Conservation (phyloP, 306 rosid species). For the Pueraria montana region DNA sequence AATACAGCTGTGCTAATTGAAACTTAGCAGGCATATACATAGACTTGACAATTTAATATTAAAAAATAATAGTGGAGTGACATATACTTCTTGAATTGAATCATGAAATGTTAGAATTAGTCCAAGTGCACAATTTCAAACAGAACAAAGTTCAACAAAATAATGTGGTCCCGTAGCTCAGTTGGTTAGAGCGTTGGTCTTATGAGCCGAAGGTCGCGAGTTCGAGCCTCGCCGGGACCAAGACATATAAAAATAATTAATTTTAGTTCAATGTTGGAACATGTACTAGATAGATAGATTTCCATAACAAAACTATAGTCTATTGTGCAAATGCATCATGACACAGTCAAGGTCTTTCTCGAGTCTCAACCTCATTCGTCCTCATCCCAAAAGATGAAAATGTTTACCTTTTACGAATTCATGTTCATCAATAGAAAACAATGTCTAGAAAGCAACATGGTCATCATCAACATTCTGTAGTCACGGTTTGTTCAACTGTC, state of each 20-base stretch:
- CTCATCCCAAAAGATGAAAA: constrained; percentile 8
- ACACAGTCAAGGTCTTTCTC: not conserved
- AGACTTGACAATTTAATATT: not conserved
- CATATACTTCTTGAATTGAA: not conserved
- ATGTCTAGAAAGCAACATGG: constrained; percentile 29
- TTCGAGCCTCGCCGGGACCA: constrained; percentile 40
- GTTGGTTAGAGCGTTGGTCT: constrained; percentile 50
- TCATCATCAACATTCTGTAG: constrained; percentile 42
- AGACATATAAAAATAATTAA: no score
- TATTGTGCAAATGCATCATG: not conserved
- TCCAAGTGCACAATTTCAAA: not conserved
- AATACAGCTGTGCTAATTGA: not conserved
- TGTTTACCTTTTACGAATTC: not conserved
- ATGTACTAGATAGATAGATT: no score
- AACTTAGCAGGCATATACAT: not conserved
- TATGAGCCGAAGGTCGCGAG: constrained; percentile 48
- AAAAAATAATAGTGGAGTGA: not conserved
- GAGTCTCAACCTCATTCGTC: not conserved
- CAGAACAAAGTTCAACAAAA: not conserved
- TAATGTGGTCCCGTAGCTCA: constrained; percentile 13
- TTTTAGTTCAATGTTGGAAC: no score
- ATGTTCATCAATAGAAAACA: not conserved
- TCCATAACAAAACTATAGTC: no score
- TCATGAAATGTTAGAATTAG: not conserved
- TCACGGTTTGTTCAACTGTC: constrained; percentile 65